Base-by-base conservation (phyloP, 2,329 filamentous ascomycete genomes). In the Lachnellula arida region DNA sequence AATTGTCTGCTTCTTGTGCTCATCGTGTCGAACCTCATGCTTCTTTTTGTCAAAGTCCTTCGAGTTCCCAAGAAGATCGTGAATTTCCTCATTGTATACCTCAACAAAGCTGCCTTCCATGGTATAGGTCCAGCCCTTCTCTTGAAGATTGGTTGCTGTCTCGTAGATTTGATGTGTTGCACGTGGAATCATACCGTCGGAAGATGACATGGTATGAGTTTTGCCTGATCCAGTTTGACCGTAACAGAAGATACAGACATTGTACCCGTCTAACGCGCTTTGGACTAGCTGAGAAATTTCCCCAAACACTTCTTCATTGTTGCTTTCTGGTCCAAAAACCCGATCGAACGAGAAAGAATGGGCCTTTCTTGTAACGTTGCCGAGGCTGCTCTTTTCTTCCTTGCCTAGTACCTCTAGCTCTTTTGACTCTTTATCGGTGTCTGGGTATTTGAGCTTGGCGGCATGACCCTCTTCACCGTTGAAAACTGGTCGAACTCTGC, bases 171-270 rank as follows among this genome's bases (percentile, higher is more conserved):
- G 93, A 63, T 89, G 84, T 7, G 95, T 94, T 3, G 94, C 92
- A 7, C 88, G 84, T 1, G 94, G 93, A 57, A 99, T 99, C 87
- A 99, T 97, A 63, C 94, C 94, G 65, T 97, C 90, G 2, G 78
- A 74, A 0, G 87, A 88, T 9, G 89, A 95, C 94, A 99, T 99
- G 4, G 94, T 97, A 69, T 87, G 89, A 0, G 94, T 99, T 78
- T 99, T 99, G 58, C 94, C 94, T 17, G 92, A 94, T 3, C 94
- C 94, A 0, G 94, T 99, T 72, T 99, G 94, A 44, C 94, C 94
- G 69, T 99, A 99, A 70, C 92, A 97, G 75, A 99, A 96, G 60
- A 99, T 97, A 73, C 93, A 97, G 51, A 99, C 94, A 65, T 97
- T 99, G 76, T 96, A 99, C 1, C 94, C 94, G 68, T 99, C 94